Evolutionary conservation across 2,329 filamentous ascomycete genomes (phyloP).

Genomic region (Akanthomyces dipterigenus): DNA sequence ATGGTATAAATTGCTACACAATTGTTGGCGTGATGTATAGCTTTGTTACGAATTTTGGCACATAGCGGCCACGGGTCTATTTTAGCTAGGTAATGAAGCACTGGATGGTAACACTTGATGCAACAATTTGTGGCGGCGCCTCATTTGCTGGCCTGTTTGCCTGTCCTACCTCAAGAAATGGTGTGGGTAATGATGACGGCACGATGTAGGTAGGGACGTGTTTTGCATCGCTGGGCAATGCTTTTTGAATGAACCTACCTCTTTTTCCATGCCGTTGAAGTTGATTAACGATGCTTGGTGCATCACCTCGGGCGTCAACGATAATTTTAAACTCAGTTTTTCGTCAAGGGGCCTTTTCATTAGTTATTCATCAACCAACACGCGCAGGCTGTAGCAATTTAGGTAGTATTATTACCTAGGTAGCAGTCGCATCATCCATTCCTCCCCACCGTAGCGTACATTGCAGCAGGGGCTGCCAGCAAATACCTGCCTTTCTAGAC

Average conservation of each 20-base stretch:
- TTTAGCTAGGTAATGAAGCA: constrained; percentile 4
- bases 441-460: neutral
- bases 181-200: constrained; percentile 11
- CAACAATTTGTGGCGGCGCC: neutral
- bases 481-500: neutral
- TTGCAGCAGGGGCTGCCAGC: neutral
- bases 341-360: neutral
- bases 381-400: neutral
- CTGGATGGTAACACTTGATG: neutral
- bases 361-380: neutral
- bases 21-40: neutral
- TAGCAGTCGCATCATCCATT: neutral
- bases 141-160: neutral
- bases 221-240: neutral
- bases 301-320: too few relatives aligned
- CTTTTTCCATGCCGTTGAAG: too few relatives aligned
- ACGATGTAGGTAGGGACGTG: neutral
- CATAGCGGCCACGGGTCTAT: neutral
- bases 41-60: neutral
- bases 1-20: neutral
- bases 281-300: too few relatives aligned
- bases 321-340: neutral
- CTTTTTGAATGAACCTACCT: too few relatives aligned
- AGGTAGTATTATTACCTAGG: neutral
- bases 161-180: neutral